Evolutionary conservation across 2,329 filamentous ascomycete genomes (phyloP).

Genomic region (Fusarium transvaalense): DNA sequence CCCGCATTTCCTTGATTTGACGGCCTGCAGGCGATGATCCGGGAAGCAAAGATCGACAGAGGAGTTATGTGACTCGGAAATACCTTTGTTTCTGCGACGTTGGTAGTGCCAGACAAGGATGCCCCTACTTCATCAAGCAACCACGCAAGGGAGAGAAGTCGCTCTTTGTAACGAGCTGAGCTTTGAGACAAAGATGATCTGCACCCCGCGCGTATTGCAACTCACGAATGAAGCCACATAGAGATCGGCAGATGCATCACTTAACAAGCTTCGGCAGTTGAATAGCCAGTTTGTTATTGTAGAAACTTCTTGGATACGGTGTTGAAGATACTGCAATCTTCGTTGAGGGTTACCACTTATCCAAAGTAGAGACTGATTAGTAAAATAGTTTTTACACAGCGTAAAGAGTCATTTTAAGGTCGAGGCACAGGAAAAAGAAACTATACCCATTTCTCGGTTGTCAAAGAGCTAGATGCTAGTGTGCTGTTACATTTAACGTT

Average conservation of each 20-base stretch:
- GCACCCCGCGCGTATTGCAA: not conserved
- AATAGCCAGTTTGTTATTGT: no score
- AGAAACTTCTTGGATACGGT: not conserved
- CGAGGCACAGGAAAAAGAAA: no score
- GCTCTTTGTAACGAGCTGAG: no score
- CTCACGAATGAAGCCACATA: not conserved
- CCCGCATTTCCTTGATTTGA: not conserved
- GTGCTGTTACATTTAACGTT: no score
- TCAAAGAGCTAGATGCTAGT: no score
- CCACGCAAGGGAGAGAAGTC: not conserved
- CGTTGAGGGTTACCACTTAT: no score
- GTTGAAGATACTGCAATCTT: not conserved
- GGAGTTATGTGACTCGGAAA: not conserved
- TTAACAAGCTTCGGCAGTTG: not conserved
- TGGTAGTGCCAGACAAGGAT: not conserved
- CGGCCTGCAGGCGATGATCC: not conserved
- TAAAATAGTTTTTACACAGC: no score
- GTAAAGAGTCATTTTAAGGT: no score
- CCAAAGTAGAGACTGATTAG: no score
- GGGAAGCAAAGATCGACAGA: not conserved
- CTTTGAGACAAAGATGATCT: not conserved
- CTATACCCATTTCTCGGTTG: no score
- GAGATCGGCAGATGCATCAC: not conserved
- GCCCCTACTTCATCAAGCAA: not conserved
- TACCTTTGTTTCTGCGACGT: not conserved